Evolutionary conservation across 768 basidiomycete species (phyloP), one percentile per base, ranked within the genome.

Genomic region (Tricholoma matsutake): DNA sequence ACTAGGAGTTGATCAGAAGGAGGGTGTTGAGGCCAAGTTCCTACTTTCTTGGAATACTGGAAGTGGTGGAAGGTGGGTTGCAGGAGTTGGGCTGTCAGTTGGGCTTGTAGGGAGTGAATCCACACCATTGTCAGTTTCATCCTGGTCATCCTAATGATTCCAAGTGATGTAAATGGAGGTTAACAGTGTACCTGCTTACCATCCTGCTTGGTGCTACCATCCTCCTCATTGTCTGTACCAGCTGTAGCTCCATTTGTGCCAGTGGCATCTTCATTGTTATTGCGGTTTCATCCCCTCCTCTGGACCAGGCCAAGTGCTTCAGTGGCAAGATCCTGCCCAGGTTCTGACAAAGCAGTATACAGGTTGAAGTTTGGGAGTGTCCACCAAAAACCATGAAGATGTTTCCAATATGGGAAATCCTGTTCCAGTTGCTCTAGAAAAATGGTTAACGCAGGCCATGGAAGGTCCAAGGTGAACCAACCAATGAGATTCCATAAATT

Each of bases 231-330:
- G 18, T 20, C 43, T 41, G 39, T 16, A 41, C 39, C 39, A 41
- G 39, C 39, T 14, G 16, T 14, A 16, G 39, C 39, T 14, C 39
- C 39, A 41, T 41, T 14, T 6, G 39, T 41, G 32, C 32, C 32
- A 32, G 32, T 32, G 32, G 32, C 32, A 41, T 41, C 39, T 41
- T 41, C 39, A 14, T 41, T 14, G 6, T 41, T 41, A 16, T 41
- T 16, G 16, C 16, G 39, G 39, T 41, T 13, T 41, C 16, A 14
- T 41, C 39, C 39, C 39, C 39, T 41, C 39, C 39, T 41, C 39
- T 41, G 39, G 39, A 41, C 39, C 39, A 41, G 39, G 39, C 13
- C 39, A 41, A 41, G 39, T n/a, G 61, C 61, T 25, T 61, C 55
- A 3, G 25, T 57, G 3, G 56, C 52, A 41, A 51, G n/a, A n/a